phyloP scores from a whole-genome alignment of 768 basidiomycete genomes.

The Amylocystis lapponica region DNA sequence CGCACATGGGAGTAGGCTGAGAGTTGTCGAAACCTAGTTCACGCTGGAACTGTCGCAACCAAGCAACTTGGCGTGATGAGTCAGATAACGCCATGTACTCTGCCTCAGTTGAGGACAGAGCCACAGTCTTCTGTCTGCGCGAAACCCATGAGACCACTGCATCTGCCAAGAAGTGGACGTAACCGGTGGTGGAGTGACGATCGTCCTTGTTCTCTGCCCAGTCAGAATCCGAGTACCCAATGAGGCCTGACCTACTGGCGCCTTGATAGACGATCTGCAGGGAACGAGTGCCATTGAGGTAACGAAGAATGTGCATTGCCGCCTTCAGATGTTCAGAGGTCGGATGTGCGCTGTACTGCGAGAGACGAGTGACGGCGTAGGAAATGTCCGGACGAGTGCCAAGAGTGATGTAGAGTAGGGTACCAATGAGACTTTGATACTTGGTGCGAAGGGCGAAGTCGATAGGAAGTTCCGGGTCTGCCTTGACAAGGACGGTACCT shows the following conservation, averaged over 20 bases:
- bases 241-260: slow-evolving; percentile 6
- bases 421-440: slow-evolving; percentile 12
- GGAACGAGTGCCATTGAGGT: slow-evolving; percentile 26
- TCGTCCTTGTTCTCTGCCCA: slow-evolving; percentile 24
- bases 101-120: slow-evolving; percentile 30
- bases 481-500: slow-evolving; percentile 7
- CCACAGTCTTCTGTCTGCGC: slow-evolving; percentile 17
- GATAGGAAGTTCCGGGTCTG: slow-evolving; percentile 8
- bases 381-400: slow-evolving; percentile 32
- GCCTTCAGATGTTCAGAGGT: slow-evolving; percentile 23
- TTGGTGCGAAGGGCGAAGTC: not conserved
- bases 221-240: slow-evolving; percentile 26
- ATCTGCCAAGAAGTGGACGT: slow-evolving; percentile 27
- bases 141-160: slow-evolving; percentile 26
- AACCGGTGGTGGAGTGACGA: slow-evolving; percentile 30
- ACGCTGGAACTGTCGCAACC: slow-evolving; percentile 11
- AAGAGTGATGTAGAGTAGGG: slow-evolving; percentile 22
- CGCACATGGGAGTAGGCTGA: slow-evolving; percentile 5
- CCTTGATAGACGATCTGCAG: slow-evolving; percentile 14
- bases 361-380: slow-evolving; percentile 23
- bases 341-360: slow-evolving; percentile 26
- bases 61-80: slow-evolving; percentile 19
- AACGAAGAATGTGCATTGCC: slow-evolving; percentile 26
- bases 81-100: slow-evolving; percentile 32
- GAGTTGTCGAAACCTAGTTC: slow-evolving; percentile 7